phyloP scores from a whole-genome alignment of 2,329 filamentous ascomycete genomes.

The Hymenoscyphus infarciens region DNA sequence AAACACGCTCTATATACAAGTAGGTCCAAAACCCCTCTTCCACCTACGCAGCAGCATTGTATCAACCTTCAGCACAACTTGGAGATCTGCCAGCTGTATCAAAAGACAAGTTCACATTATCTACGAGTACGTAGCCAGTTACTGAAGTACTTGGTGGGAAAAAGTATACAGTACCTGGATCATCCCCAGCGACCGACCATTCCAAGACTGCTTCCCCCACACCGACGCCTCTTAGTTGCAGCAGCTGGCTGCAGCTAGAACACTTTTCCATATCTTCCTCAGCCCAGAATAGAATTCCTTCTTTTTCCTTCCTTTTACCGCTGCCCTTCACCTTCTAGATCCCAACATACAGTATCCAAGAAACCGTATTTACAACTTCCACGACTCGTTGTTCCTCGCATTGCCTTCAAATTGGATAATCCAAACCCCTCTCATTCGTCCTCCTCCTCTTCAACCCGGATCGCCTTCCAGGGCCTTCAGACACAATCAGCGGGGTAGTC shows the following conservation, averaged over 20 bases:
- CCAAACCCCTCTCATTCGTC: conserved; percentile 9
- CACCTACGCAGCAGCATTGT: not conserved
- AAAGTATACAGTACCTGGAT: not conserved
- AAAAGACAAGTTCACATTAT: not conserved
- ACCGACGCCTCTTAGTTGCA: not conserved
- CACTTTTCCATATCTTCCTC: not conserved
- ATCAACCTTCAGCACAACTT: not conserved
- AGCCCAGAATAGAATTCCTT: not conserved
- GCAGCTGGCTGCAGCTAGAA: not conserved
- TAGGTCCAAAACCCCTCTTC: not conserved
- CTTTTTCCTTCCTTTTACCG: not conserved
- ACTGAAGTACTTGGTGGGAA: not conserved
- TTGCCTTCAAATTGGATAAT: conserved; percentile 11
- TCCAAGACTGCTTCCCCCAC: no score
- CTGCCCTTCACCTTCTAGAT: not conserved
- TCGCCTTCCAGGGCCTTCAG: not conserved
- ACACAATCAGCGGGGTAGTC: conserved; percentile 1
- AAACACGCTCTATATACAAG: no score
- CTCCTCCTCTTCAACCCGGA: not conserved
- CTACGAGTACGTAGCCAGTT: not conserved
- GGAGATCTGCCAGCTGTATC: no score
- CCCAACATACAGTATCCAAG: conserved; percentile 1
- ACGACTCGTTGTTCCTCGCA: not conserved
- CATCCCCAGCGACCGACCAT: no score
- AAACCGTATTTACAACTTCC: not conserved